Evolutionary conservation across 2,329 filamentous ascomycete genomes (phyloP).

Genomic region (Bertia moriformis): DNA sequence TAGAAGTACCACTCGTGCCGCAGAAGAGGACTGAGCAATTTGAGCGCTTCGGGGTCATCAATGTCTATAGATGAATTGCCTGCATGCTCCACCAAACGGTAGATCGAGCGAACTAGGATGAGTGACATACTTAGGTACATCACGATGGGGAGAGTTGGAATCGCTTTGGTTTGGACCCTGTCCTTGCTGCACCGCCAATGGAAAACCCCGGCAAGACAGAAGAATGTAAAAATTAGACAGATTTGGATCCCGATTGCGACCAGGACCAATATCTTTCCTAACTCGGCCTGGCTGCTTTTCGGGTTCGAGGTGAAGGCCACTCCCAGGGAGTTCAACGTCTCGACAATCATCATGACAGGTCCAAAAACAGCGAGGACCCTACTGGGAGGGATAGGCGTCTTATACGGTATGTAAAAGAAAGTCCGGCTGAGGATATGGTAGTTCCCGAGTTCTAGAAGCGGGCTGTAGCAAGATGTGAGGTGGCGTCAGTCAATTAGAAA

Average conservation of each 20-base stretch:
- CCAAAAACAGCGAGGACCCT: conserved; percentile 30
- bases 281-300: conserved; percentile 11
- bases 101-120: not conserved
- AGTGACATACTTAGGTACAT: not conserved
- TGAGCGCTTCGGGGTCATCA: not conserved
- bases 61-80: not conserved
- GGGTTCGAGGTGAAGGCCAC: conserved; percentile 23
- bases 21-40: not conserved
- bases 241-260: conserved; percentile 29
- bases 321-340: conserved; percentile 28
- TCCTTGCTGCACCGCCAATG: conserved; percentile 18
- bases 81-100: not conserved
- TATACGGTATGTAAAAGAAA: conserved; percentile 46
- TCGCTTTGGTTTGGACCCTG: conserved; percentile 4
- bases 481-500: not conserved
- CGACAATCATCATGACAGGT: conserved; percentile 26
- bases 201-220: conserved; percentile 25
- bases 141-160: not conserved
- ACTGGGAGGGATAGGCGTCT: conserved; percentile 33
- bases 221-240: conserved; percentile 26
- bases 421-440: conserved; percentile 49
- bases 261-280: conserved; percentile 22
- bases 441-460: conserved; percentile 47
- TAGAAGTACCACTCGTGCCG: conserved; percentile 30
- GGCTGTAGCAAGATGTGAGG: no score